A percentile compares a stretch with the other conserved stretches of the same genome.
Evolutionary conservation across 192 early-diverging fungal species (phyloP).

Genomic region (Coemansia sp.): DNA sequence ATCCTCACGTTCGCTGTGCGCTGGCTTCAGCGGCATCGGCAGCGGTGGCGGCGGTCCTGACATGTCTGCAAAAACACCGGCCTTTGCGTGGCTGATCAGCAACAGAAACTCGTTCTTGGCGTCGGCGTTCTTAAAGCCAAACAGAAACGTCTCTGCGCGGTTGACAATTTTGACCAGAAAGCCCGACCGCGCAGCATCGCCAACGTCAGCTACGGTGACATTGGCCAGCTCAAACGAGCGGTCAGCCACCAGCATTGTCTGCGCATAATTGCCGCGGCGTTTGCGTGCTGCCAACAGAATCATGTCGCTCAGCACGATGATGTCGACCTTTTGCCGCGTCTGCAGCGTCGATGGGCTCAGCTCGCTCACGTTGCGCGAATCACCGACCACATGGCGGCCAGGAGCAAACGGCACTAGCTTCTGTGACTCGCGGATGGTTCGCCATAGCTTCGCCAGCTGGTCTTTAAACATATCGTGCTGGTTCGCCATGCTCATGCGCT

Average conservation of each 20-base stretch:
- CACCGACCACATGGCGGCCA: conserved; percentile 71
- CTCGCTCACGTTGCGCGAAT: conserved; percentile 72
- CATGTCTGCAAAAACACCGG: conserved; percentile 39
- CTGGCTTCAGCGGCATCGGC: conserved; percentile 2
- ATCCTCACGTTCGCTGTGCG: not conserved
- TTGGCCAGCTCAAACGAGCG: conserved; percentile 76
- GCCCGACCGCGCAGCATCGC: conserved; percentile 72
- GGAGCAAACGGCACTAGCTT: conserved; percentile 68
- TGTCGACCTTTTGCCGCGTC: conserved; percentile 71
- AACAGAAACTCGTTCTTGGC: conserved; percentile 49
- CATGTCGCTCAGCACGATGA: conserved; percentile 83
- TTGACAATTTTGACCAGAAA: conserved; percentile 83
- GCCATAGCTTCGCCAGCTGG: conserved; percentile 53
- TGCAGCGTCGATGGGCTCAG: conserved; percentile 75
- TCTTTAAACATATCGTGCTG: conserved; percentile 56
- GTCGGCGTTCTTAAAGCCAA: conserved; percentile 43
- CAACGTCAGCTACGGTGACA: conserved; percentile 80
- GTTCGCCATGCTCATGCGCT: conserved; percentile 57
- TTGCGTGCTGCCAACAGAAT: conserved; percentile 78
- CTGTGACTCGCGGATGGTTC: conserved; percentile 55
- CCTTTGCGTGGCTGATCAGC: conserved; percentile 50
- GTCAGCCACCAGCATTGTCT: conserved; percentile 76
- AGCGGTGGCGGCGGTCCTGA: conserved; percentile 18
- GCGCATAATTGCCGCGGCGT: conserved; percentile 67
- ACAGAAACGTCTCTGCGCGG: conserved; percentile 80